Evolutionary conservation across 1,139 yeast genomes (phyloP).

Genomic region (Yamadazyma siamensis): DNA sequence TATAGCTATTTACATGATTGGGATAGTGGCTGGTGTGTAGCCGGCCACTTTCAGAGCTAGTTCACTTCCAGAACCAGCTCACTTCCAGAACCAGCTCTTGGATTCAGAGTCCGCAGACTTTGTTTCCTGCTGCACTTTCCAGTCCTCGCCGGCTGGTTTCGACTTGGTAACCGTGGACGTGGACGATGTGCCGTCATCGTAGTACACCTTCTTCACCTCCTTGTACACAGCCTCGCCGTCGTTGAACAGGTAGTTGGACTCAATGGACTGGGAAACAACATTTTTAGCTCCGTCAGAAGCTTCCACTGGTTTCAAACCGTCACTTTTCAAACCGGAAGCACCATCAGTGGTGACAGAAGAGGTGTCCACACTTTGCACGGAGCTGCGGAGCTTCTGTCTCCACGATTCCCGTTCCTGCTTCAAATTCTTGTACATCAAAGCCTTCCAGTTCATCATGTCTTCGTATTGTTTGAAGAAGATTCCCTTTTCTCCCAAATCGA

Average conservation of each 20-base stretch:
- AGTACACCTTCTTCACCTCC: conserved; percentile 51
- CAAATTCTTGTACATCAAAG: conserved; percentile 46
- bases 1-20: too few species aligned
- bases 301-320: neutral
- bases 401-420: conserved; percentile 14
- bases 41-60: too few species aligned
- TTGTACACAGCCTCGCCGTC: conserved; percentile 52
- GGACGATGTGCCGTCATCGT: conserved; percentile 61
- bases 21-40: too few species aligned
- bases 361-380: neutral
- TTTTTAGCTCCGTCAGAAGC: conserved; percentile 19
- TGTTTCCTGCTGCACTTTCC: conserved; percentile 28
- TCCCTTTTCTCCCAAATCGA: conserved; percentile 41
- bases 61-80: too few species aligned
- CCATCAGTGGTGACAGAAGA: too few species aligned
- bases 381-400: conserved; percentile 1
- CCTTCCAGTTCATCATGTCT: conserved; percentile 66
- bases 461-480: conserved; percentile 57
- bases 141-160: conserved; percentile 29
- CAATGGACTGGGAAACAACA: conserved; percentile 50
- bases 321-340: too few species aligned
- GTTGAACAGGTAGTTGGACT: conserved; percentile 42
- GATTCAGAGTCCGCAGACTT: conserved; percentile 4
- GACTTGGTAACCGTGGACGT: conserved; percentile 36
- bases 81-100: conserved; percentile 23